Evolutionary conservation across 768 basidiomycete species (phyloP), one percentile per base, ranked within the genome.

Genomic region (Tulasnella sp.): DNA sequence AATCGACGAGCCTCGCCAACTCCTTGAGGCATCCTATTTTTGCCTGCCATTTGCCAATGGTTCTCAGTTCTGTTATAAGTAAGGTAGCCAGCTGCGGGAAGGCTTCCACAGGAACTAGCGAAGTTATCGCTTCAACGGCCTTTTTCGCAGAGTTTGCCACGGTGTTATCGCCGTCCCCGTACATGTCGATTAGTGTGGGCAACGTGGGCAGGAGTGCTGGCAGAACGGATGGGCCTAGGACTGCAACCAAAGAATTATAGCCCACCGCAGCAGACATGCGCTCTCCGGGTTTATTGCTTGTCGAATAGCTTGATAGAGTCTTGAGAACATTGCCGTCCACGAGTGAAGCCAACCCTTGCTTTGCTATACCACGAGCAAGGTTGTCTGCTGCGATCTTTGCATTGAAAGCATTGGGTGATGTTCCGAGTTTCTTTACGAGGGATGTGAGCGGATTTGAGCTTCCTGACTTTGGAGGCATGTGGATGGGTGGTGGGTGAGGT

Each of bases 1-100:
- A 80, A 81, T 86, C 86, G 40, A 92, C 92, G 81, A 96, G 92
- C 68, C 85, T 86, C 84, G 91, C 94, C 84, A 98, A 89, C 2
- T 95, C 91, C 82, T 98, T 96, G 42, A 99, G 87, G 9, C 92
- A 94, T 21, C 94, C 96, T n/a, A 98, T 92, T 88, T 98, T 98
- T 79, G 93, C 91, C 81, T 92, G 90, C 97, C 97, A 99, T 86
- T 98, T 97, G 71, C 94, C 95, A 58, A 82, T 83, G 74, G 88
- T 89, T 78, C 95, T 93, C 34, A 98, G 84, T 56, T 81, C 80
- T 16, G 31, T 46, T 9, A 40, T 38, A 12, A 80, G 39, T n/a
- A 71, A 46, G 34, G 82, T 81, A 34, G 81, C 80, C 78, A 86
- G 84, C n/a, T 40, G 36, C 21, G 40, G 73, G 80, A 97, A 90